A percentile compares a stretch with the other conserved stretches of the same genome.
These are phyloP conservation scores for Aspergillus niger DNA, from an alignment of 2,329 filamentous ascomycete species.

Conservation along the genomic window DNA sequence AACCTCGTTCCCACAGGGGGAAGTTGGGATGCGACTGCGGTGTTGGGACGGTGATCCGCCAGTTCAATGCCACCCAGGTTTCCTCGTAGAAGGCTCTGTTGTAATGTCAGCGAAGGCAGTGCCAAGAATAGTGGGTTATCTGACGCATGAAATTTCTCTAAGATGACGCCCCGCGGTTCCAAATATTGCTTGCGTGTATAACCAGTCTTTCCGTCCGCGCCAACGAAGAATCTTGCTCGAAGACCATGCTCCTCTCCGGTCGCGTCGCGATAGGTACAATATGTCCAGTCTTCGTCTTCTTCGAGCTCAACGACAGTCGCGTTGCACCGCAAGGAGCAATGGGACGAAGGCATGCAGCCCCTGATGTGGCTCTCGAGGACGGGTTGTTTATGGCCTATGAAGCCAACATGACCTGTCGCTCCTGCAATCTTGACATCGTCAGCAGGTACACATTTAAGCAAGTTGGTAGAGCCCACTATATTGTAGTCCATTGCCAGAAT, in stretches of 20 bases:
- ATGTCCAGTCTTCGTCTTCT: constrained; percentile 18
- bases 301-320: constrained; percentile 19
- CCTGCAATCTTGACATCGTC: constrained; percentile 25
- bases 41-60: constrained; percentile 48
- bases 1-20: constrained; percentile 51
- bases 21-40: constrained; percentile 51
- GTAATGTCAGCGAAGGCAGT: constrained; percentile 11
- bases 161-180: constrained; percentile 44
- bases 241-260: constrained; percentile 20
- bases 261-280: constrained; percentile 25
- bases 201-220: constrained; percentile 53
- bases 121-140: background rate
- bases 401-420: constrained; percentile 32
- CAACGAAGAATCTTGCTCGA: constrained; percentile 40
- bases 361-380: constrained; percentile 30
- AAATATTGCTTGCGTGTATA: constrained; percentile 51
- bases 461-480: constrained; percentile 12
- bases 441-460: background rate
- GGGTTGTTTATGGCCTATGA: constrained; percentile 35
- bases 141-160: constrained; percentile 33
- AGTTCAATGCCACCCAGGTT: constrained; percentile 54
- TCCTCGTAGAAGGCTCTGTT: constrained; percentile 27
- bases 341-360: constrained; percentile 12
- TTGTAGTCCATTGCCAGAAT: constrained; percentile 29
- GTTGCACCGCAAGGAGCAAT: constrained; percentile 20